Percentiles rank a stretch among this genome's conserved stretches.
Evolutionary conservation across 192 early-diverging fungal species (phyloP).

Genomic region (Umbelopsis ramanniana): DNA sequence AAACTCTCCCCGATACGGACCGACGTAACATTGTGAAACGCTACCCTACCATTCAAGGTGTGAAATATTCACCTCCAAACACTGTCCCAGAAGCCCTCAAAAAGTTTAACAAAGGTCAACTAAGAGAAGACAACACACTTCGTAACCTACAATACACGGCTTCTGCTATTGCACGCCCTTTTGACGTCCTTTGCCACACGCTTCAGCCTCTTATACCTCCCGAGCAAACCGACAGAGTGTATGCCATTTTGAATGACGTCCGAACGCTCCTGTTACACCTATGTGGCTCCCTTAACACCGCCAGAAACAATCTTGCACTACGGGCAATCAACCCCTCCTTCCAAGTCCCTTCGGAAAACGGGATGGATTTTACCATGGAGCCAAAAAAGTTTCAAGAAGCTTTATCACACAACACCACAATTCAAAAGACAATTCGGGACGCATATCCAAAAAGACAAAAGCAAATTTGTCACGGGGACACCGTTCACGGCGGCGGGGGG

Average conservation of each 20-base stretch:
- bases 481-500: too few relatives aligned
- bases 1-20: neutral
- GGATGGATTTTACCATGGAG: too few relatives aligned
- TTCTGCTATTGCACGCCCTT: neutral
- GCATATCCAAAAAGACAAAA: too few relatives aligned
- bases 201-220: neutral
- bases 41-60: neutral
- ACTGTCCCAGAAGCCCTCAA: neutral
- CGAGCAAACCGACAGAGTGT: neutral
- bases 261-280: too few relatives aligned
- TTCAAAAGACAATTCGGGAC: too few relatives aligned
- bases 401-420: too few relatives aligned
- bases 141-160: neutral
- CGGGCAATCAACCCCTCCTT: too few relatives aligned
- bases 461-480: too few relatives aligned
- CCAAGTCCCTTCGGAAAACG: too few relatives aligned
- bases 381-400: too few relatives aligned
- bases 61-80: neutral
- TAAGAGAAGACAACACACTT: neutral
- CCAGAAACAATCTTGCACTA: too few relatives aligned
- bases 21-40: neutral
- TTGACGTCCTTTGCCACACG: neutral
- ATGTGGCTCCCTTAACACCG: too few relatives aligned
- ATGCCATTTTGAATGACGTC: neutral
- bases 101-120: neutral